Conservation (phyloP, 352 stramenopile genomes). For the Phytophthora constricta region DNA sequence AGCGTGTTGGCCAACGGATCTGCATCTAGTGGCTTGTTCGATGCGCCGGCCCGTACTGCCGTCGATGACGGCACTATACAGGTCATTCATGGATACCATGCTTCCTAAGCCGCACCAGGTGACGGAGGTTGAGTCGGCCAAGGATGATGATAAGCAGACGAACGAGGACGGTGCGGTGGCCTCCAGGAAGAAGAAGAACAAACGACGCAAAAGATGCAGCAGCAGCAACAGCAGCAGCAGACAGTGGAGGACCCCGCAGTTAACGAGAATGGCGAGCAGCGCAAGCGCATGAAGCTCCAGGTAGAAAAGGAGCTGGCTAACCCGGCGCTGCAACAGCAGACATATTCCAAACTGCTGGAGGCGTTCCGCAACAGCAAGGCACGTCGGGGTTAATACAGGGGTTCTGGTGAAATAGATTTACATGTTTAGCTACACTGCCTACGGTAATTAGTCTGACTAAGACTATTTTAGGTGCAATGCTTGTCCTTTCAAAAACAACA, state of each 20-base stretch:
- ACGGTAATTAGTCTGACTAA: too few relatives aligned
- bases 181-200: constrained; percentile 59
- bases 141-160: constrained; percentile 17
- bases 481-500: too few relatives aligned
- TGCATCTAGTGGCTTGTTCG: constrained; percentile 60
- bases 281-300: constrained; percentile 69
- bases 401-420: constrained; percentile 48
- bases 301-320: constrained; percentile 75
- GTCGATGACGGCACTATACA: constrained; percentile 84
- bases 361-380: constrained; percentile 61
- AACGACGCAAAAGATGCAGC: constrained; percentile 74
- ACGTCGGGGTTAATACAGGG: constrained; percentile 28
- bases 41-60: constrained; percentile 81
- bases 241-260: constrained; percentile 9
- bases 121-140: constrained; percentile 9
- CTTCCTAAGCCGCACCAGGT: constrained; percentile 64
- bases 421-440: constrained; percentile 33
- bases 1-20: constrained; percentile 26
- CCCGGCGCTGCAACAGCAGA: constrained; percentile 60
- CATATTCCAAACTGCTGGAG: constrained; percentile 75
- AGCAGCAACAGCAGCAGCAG: constrained; percentile 40
- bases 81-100: constrained; percentile 90
- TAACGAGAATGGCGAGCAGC: constrained; percentile 43
- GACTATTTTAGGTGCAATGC: too few relatives aligned
- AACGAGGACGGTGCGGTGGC: constrained; percentile 27